These are phyloP conservation scores for Polygonum maritimum DNA, from an alignment of 148 eudicot species.

Conservation along the genomic window DNA sequence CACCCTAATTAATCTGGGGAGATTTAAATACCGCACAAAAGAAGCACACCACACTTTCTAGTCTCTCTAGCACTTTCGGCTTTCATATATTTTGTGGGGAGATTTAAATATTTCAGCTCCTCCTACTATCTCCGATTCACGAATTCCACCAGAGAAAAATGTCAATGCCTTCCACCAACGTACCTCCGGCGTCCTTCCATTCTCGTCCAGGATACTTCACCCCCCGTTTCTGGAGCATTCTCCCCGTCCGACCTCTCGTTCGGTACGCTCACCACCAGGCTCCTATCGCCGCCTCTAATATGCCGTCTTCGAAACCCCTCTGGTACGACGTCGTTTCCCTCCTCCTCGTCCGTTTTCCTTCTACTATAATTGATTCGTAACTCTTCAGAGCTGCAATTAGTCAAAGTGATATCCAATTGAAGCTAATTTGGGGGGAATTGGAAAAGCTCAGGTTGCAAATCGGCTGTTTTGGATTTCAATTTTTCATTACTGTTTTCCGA, in stretches of 20 bases:
- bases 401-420: not conserved
- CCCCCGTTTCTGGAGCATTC: slow-evolving; percentile 14
- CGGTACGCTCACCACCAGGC: slow-evolving; percentile 16
- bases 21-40: too few species aligned
- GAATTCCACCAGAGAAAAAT: not conserved
- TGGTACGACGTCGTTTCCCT: slow-evolving; percentile 23
- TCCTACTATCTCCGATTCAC: not conserved
- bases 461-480: not conserved
- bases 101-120: not conserved
- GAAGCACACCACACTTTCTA: not conserved
- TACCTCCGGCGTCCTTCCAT: slow-evolving; percentile 16
- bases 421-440: not conserved
- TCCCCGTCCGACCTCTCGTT: slow-evolving; percentile 7
- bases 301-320: slow-evolving; percentile 23
- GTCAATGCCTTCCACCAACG: slow-evolving; percentile 17
- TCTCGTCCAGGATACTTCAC: slow-evolving; percentile 17
- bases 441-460: not conserved
- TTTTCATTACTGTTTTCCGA: not conserved
- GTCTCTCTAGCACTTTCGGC: not conserved
- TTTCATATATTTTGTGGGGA: not conserved
- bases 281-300: slow-evolving; percentile 21
- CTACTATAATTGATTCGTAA: not conserved
- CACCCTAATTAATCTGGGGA: too few species aligned
- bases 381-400: too few species aligned
- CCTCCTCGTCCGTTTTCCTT: not conserved